Evolutionary conservation across 1,284 basidiomycete species (phyloP).

Genomic region (Mrakiaceae sp.): DNA sequence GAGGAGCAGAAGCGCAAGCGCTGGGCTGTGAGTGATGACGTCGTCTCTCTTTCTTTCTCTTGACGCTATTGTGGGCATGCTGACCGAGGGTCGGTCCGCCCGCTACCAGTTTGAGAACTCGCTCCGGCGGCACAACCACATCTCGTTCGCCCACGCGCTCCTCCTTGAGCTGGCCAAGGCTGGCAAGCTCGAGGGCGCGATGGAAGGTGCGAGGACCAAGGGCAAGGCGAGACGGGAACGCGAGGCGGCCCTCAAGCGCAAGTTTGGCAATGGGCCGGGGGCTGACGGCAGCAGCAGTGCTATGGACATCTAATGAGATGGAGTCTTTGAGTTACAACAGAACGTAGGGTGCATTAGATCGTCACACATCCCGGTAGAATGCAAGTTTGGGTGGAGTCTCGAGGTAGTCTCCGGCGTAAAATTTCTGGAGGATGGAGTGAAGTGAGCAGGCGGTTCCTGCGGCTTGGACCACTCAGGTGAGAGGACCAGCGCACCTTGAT

Average conservation of each 20-base stretch:
- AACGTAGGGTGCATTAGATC: too few species aligned
- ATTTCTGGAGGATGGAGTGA: too few species aligned
- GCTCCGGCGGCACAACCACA: slow-evolving; percentile 16
- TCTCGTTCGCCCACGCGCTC: slow-evolving; percentile 14
- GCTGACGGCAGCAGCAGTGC: too few species aligned
- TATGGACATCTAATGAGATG: too few species aligned
- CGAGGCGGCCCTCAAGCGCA: neutral
- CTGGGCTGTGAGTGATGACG: slow-evolving; percentile 7
- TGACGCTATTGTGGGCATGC: neutral
- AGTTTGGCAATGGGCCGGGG: neutral
- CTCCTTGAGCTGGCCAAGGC: slow-evolving; percentile 11
- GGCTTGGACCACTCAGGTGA: too few species aligned
- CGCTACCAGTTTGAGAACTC: slow-evolving; percentile 8
- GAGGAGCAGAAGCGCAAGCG: slow-evolving; percentile 9
- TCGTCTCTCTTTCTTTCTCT: neutral
- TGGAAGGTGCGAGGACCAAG: slow-evolving; percentile 3
- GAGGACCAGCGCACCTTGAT: too few species aligned
- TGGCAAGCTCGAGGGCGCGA: neutral
- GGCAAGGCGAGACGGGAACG: slow-evolving; percentile 1
- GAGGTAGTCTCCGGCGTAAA: too few species aligned
- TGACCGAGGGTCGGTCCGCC: neutral
- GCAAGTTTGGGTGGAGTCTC: too few species aligned
- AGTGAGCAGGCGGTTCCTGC: too few species aligned
- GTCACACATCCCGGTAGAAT: too few species aligned
- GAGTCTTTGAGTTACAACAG: too few species aligned